phyloP scores from a whole-genome alignment of 1,139 yeast species.

The Geotrichum reessii region DNA sequence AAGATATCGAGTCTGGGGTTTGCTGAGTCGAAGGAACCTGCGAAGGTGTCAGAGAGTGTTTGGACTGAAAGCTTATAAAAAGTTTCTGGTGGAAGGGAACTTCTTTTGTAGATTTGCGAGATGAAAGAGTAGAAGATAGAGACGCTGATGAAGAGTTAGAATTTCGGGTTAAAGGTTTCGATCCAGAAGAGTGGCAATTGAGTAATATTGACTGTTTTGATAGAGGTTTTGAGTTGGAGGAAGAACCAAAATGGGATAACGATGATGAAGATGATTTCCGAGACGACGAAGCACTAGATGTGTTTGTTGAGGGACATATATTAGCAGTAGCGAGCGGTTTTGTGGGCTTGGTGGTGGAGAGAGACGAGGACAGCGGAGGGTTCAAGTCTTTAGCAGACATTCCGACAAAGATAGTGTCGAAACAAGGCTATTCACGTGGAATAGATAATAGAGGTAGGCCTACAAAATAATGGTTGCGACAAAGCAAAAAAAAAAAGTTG shows the following conservation, averaged over 20 bases:
- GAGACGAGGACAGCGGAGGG: slow-evolving; percentile 3
- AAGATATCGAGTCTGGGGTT: not conserved
- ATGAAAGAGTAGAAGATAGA: not conserved
- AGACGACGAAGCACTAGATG: not conserved
- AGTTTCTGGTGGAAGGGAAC: not conserved
- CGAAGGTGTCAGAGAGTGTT: not conserved
- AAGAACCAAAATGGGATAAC: not conserved
- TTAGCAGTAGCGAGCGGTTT: not conserved
- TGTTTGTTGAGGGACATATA: not conserved
- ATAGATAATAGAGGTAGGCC: not conserved
- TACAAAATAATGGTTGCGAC: not conserved
- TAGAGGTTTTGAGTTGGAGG: not conserved
- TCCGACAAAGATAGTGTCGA: slow-evolving; percentile 3
- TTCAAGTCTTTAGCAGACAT: slow-evolving; percentile 8
- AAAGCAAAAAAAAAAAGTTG: not conserved
- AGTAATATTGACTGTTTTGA: not conserved
- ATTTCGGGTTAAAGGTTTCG: not conserved
- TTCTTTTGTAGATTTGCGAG: not conserved
- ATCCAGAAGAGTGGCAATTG: not conserved
- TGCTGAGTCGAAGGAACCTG: not conserved
- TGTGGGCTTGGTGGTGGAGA: not conserved
- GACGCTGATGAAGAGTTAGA: slow-evolving; percentile 1
- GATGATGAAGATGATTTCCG: not conserved
- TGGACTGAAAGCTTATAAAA: not conserved
- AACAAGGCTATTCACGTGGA: slow-evolving; percentile 1